Evolutionary conservation across 2,329 filamentous ascomycete genomes (phyloP), one percentile per base, ranked within the genome.

Genomic region (Pseudocercospora fijiensis): DNA sequence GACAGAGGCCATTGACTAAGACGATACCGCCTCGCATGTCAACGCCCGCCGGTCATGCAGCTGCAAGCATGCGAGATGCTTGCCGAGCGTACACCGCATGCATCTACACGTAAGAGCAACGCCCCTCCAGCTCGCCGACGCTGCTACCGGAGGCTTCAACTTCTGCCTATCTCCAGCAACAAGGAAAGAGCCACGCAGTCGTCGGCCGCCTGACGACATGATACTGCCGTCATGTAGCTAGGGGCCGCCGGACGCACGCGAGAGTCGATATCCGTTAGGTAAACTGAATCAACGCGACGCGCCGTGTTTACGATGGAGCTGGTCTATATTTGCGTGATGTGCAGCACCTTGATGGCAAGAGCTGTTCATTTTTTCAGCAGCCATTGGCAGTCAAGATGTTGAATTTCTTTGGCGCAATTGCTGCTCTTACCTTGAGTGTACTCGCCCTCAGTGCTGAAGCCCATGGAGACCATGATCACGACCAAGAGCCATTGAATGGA

Each of bases 401-500:
- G 59, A 72, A 64, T 33, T 30, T 69, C 49, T 24, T 70, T 58
- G 64, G 66, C 26, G 43, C 65, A 33, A 51, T 73, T 27, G 64
- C 68, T 63, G 66, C 71, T 61, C 62, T 75, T n/a, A 82, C 81
- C 28, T 82, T 83, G 51, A 70, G 82, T 58, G 86, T 79, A 24
- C 75, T 52, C 3, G 28, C 10, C 16, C 49, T 52, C 24, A 52
- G 49, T 52, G 49, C 24, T 28, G 49, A 82, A 61, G 87, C 86
- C 60, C 90, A 92, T 72, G 83, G 82, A 57, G 78, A 72, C 59
- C 70, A 75, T 61, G 64, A 80, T 60, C 82, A 86, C 64, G 80
- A 80, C 61, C 80, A 85, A 52, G 88, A 92, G 75, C 82, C 84
- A 64, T 77, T 84, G 51, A 78, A 84, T 27, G 91, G 91, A 0